These are phyloP conservation scores for Mallotus japonicus DNA, from an alignment of 441 rosid species.

Conservation along the genomic window DNA sequence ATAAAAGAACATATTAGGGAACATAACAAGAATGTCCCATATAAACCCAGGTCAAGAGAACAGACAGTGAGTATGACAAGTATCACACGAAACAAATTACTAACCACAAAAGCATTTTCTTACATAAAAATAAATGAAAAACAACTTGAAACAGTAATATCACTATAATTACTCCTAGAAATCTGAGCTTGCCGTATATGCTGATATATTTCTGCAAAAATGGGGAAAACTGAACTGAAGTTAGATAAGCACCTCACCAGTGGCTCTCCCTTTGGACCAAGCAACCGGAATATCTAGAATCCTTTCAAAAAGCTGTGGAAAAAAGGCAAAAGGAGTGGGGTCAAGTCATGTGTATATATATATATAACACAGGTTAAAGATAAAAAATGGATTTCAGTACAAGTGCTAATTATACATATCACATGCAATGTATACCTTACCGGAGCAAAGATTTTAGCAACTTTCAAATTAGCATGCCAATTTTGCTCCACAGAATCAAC, in stretches of 20 bases:
- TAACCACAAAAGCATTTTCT: not conserved
- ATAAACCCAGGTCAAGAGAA: not conserved
- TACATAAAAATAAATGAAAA: not conserved
- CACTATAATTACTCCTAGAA: not conserved
- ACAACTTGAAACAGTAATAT: not conserved
- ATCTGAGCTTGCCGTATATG: not conserved
- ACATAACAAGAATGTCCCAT: not conserved
- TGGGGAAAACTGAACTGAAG: conserved; percentile 31
- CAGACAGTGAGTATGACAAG: not conserved
- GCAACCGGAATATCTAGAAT: conserved; percentile 84
- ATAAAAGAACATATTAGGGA: not conserved
- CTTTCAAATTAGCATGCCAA: conserved; percentile 96
- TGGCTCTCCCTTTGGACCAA: conserved; percentile 96
- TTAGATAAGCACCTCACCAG: conserved; percentile 99
- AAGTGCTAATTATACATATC: conserved; percentile 11
- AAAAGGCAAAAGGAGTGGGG: conserved; percentile 25
- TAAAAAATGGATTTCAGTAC: conserved; percentile 3
- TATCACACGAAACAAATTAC: conserved; percentile 2
- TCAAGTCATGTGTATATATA: conserved; percentile 24
- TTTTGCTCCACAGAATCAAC: conserved; percentile 83
- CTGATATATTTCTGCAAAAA: conserved; percentile 12
- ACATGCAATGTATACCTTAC: conserved; percentile 55
- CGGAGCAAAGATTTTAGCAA: conserved; percentile 86
- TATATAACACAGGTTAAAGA: conserved; percentile 19
- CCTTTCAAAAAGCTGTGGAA: conserved; percentile 88